A percentile compares a stretch with the other conserved stretches of the same genome.
These are phyloP conservation scores for Gossypium schwendimanii DNA, from an alignment of 441 rosid genomes.

Conservation along the genomic window DNA sequence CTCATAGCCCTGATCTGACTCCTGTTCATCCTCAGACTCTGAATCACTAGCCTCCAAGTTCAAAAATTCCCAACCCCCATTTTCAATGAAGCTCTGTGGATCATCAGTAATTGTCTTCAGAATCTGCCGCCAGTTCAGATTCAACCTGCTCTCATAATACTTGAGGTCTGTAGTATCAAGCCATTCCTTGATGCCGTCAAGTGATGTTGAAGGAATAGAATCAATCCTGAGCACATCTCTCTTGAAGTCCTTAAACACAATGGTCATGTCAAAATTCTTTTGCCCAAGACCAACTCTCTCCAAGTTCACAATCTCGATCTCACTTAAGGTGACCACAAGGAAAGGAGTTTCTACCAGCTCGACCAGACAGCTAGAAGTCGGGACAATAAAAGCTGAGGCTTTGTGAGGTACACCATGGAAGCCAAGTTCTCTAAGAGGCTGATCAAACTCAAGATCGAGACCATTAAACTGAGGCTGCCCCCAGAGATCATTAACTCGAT, in stretches of 20 bases:
- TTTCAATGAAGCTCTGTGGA: conserved; percentile 73
- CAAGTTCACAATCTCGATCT: conserved; percentile 89
- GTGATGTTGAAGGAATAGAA: conserved; percentile 70
- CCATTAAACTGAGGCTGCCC: conserved; percentile 62
- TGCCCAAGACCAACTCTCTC: conserved; percentile 91
- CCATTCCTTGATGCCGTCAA: conserved; percentile 91
- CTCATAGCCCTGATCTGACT: conserved; percentile 79
- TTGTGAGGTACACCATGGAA: conserved; percentile 85
- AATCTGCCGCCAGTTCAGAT: conserved; percentile 89
- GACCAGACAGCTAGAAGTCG: conserved; percentile 82
- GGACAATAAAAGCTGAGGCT: conserved; percentile 71
- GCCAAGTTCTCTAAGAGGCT: conserved; percentile 85
- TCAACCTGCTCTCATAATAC: conserved; percentile 88
- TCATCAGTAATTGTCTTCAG: conserved; percentile 79
- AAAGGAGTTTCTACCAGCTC: conserved; percentile 78
- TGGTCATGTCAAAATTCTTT: conserved; percentile 87
- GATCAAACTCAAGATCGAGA: conserved; percentile 87
- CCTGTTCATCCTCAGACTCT: conserved; percentile 67
- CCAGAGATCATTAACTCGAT: conserved; percentile 79
- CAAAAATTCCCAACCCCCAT: conserved; percentile 94
- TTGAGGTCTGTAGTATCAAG: conserved; percentile 81
- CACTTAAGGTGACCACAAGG: conserved; percentile 71
- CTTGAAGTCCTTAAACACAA: conserved; percentile 85
- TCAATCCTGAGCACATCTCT: conserved; percentile 79
- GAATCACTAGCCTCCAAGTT: conserved; percentile 86